A percentile compares a stretch with the other conserved stretches of the same genome.
Evolutionary conservation across 345 rosid species (phyloP).

Genomic region (Pistacia integerrima): DNA sequence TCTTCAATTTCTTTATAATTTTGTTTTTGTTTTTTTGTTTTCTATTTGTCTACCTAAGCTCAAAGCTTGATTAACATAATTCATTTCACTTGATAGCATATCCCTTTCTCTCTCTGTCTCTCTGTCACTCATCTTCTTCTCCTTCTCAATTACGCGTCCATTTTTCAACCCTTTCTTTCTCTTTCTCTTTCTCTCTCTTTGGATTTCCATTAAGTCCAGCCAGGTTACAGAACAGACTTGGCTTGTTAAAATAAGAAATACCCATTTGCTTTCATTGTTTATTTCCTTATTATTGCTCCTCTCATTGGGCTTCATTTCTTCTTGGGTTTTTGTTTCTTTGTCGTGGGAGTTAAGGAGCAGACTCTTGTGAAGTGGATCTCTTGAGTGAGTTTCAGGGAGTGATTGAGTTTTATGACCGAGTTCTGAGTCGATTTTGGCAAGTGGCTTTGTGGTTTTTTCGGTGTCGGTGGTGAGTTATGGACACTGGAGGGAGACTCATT

Average conservation of each 20-base stretch:
- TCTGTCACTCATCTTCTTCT: constrained; percentile 28
- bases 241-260: constrained; percentile 40
- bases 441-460: background rate
- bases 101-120: constrained; percentile 21
- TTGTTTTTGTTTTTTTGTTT: background rate
- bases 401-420: constrained; percentile 19
- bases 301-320: constrained; percentile 19
- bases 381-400: constrained; percentile 15
- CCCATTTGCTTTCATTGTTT: background rate
- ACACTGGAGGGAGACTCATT: constrained; percentile 87
- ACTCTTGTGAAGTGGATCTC: constrained; percentile 34
- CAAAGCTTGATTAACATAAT: background rate
- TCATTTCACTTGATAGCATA: background rate
- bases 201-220: constrained; percentile 25
- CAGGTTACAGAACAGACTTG: constrained; percentile 27
- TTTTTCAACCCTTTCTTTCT: constrained; percentile 18
- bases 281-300: background rate
- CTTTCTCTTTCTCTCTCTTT: constrained; percentile 24
- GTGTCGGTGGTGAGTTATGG: constrained; percentile 47
- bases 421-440: constrained; percentile 16
- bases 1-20: background rate
- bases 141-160: constrained; percentile 39
- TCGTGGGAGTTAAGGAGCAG: constrained; percentile 26
- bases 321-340: constrained; percentile 23
- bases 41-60: background rate